Evolutionary conservation across 1,284 basidiomycete genomes (phyloP), one percentile per base, ranked within the genome.

Genomic region (Marasmius fiardii): DNA sequence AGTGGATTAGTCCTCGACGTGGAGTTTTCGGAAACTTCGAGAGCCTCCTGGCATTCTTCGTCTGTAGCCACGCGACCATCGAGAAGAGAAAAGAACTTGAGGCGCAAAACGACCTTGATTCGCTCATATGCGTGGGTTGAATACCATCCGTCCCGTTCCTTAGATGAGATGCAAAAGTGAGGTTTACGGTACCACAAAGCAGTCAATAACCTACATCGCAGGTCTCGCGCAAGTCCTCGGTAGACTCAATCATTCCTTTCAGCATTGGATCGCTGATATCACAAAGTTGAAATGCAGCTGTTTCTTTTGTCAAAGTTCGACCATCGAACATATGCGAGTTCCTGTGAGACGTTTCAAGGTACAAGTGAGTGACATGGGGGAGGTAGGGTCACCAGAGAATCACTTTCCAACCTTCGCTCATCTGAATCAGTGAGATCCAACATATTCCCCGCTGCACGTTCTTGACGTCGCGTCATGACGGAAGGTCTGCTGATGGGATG

Each of bases 261-360:
- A 96, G 72, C 79, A 93, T 84, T 0, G 86, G 84, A 68, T 98
- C 97, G 10, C 78, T 73, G 58, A 99, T 91, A 69, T 99, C 96
- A 68, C 91, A 92, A 5, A 99, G 77, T 70, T 98, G 95, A 70
- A 93, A 99, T 18, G 93, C 90, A 5, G 92, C 93, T 0, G 90
- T 86, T 68, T 93, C 88, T 60, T 88, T 88, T 53, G 88, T 85
- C 33, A 92, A 70, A 4, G 82, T 82, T 58, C 83, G 68, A 0
- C 96, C 97, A 68, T 99, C 93, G 66, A 98, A 99, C 35, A 93
- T 81, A 70, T 98, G 93, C 1, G 88, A 88, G 58, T 76, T 81
- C 60, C 80, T 83, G 55, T 3, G 24, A 7, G 24, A 39, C 28
- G 28, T 31, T n/a, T n/a, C n/a, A n/a, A n/a, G n/a, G n/a, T n/a